Conservation (phyloP, 768 basidiomycete species). For the Lepiota brunneoincarnata region DNA sequence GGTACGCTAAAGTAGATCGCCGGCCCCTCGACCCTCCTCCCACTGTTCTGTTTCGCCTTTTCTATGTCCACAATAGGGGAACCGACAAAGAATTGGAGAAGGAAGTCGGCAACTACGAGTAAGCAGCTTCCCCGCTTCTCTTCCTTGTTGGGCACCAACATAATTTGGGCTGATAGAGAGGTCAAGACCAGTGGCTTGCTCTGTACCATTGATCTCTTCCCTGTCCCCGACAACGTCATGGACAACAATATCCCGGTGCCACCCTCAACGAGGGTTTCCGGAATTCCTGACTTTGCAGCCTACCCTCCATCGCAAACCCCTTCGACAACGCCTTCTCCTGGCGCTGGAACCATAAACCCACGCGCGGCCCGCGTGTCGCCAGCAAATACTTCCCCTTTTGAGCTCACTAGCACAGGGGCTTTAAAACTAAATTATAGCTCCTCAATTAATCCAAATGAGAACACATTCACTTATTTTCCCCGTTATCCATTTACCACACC, state of each 20-base stretch:
- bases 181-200: slow-evolving; percentile 57
- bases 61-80: slow-evolving; percentile 39
- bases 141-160: slow-evolving; percentile 8
- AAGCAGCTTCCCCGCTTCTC: slow-evolving; percentile 13
- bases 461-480: slow-evolving; percentile 35
- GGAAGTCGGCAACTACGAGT: slow-evolving; percentile 52
- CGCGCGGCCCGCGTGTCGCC: slow-evolving; percentile 9
- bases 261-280: slow-evolving; percentile 3
- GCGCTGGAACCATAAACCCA: neutral
- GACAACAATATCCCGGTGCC: slow-evolving; percentile 9
- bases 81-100: slow-evolving; percentile 37
- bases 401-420: neutral
- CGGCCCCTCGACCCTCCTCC: slow-evolving; percentile 72
- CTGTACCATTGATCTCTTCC: slow-evolving; percentile 72
- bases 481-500: slow-evolving; percentile 32
- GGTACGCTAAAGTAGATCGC: slow-evolving; percentile 60
- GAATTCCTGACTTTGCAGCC: slow-evolving; percentile 9
- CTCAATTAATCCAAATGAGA: slow-evolving; percentile 1
- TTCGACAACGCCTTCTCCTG: slow-evolving; percentile 8
- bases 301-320: slow-evolving; percentile 9
- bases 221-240: slow-evolving; percentile 38
- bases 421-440: slow-evolving; percentile 11
- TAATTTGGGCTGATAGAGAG: slow-evolving; percentile 32
- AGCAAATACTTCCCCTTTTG: neutral
- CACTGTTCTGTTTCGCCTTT: slow-evolving; percentile 48